phyloP scores from a whole-genome alignment of 2,329 filamentous ascomycete species.

The Epichloe uncinata region DNA sequence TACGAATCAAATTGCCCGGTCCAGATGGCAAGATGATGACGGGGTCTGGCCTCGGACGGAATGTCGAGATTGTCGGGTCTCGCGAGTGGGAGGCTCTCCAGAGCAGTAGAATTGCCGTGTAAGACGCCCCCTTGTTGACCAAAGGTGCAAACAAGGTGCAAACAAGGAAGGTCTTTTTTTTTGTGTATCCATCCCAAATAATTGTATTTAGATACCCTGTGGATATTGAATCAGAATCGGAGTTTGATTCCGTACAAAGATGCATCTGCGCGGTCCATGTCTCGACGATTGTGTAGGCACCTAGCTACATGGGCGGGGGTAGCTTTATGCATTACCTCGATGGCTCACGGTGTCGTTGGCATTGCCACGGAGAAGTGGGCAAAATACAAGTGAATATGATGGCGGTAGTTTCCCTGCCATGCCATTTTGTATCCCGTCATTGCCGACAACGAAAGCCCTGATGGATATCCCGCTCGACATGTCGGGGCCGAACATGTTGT shows the following conservation, averaged over 20 bases:
- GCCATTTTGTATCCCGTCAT: too few relatives aligned
- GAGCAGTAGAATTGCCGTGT: constrained; percentile 24
- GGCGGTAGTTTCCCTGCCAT: too few relatives aligned
- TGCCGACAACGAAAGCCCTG: too few relatives aligned
- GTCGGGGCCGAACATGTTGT: too few relatives aligned
- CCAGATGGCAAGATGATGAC: constrained; percentile 29
- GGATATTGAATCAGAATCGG: not conserved
- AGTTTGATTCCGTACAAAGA: not conserved
- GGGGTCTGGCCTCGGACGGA: constrained; percentile 16
- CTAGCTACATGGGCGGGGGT: too few relatives aligned
- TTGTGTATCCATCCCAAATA: not conserved
- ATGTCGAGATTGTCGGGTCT: constrained; percentile 38
- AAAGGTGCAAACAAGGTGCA: not conserved
- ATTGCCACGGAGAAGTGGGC: too few relatives aligned
- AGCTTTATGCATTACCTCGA: too few relatives aligned
- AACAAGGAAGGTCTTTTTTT: too few relatives aligned
- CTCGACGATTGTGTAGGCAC: not conserved
- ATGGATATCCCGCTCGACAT: too few relatives aligned
- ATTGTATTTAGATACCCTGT: constrained; percentile 2
- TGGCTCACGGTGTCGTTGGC: too few relatives aligned
- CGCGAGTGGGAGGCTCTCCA: constrained; percentile 43
- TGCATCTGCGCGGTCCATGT: not conserved
- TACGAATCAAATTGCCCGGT: constrained; percentile 37
- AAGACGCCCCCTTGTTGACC: constrained; percentile 3
- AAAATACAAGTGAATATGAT: too few relatives aligned